phyloP scores from a whole-genome alignment of 1,284 basidiomycete genomes.

The Ceratobasidium sp. region DNA sequence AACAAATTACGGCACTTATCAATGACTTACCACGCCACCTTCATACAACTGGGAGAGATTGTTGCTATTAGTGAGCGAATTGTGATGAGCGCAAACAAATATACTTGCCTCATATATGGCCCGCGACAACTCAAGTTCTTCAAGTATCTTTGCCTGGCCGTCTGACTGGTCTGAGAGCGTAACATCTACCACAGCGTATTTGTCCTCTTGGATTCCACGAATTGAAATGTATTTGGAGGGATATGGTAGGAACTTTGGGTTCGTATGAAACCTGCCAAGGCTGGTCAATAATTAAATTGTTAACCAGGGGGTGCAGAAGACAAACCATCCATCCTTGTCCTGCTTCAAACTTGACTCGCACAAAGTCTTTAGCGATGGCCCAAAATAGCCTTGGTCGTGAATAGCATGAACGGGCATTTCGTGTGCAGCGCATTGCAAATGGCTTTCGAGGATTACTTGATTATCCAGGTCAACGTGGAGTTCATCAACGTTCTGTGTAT shows the following conservation, averaged over 20 bases:
- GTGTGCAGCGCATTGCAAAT: slow-evolving; percentile 87
- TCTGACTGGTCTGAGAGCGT: slow-evolving; percentile 56
- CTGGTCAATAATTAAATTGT: background rate
- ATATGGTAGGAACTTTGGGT: slow-evolving; percentile 79
- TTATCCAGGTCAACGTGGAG: slow-evolving; percentile 79
- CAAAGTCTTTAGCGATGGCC: slow-evolving; percentile 64
- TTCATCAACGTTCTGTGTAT: slow-evolving; percentile 62
- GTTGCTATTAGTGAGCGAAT: background rate
- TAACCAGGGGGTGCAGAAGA: too few relatives aligned
- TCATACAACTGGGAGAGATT: slow-evolving; percentile 53
- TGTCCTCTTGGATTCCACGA: slow-evolving; percentile 80
- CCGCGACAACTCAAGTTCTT: slow-evolving; percentile 87
- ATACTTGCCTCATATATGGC: slow-evolving; percentile 85
- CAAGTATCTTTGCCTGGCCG: slow-evolving; percentile 66
- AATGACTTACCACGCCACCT: slow-evolving; percentile 55
- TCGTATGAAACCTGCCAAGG: slow-evolving; percentile 76
- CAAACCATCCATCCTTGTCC: slow-evolving; percentile 78
- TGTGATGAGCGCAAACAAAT: slow-evolving; percentile 47
- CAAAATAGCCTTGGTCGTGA: slow-evolving; percentile 80
- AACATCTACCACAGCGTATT: slow-evolving; percentile 79
- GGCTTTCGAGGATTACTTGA: slow-evolving; percentile 81
- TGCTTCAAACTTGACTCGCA: slow-evolving; percentile 66
- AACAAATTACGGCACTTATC: background rate
- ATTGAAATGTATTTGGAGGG: slow-evolving; percentile 81
- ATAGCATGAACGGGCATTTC: slow-evolving; percentile 79